Base-by-base conservation (phyloP, 768 basidiomycete genomes). In the Lactarius hengduanensis region DNA sequence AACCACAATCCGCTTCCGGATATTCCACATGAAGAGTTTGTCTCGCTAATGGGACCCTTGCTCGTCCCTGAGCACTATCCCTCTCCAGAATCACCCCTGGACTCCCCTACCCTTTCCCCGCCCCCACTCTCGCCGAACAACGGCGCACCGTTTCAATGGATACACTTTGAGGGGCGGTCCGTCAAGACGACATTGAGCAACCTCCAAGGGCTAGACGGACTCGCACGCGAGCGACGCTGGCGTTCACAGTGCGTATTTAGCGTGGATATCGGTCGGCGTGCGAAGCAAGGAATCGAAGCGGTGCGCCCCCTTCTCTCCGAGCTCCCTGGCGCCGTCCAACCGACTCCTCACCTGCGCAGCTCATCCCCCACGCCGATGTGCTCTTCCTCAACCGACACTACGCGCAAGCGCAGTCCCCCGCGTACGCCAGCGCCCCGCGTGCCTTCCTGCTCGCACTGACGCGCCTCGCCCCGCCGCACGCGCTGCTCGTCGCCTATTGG, bases 1-100 rank as follows among this genome's bases (percentile, higher is more conserved):
- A 92, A 94, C 75, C 91, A 94, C 76, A 94, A 94, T 70, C 91
- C 92, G 2, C 80, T 94, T 9, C 92, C 91, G 0, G 92, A 94
- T 69, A 85, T 93, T 68, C 89, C 90, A 0, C 92, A 94, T 70
- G 92, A 93, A 68, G 92, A 94, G 72, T 93, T 94, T 71, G 86
- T 94, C 47, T 83, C 87, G 3, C 77, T 91, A 56, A 80, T 93
- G 1, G 91, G 91, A 0, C 92, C 92, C n/a, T 74, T 93, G 28
- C 83, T 94, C 26, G 89, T 87, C 0, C 91, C 91, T 11, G 91
- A 92, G 74, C 92, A 92, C 73, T 93, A 88, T 63, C 71, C 76
- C n/a, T 78, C 79, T 67, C 69, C 77, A 55, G 75, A 77, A 57
- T 71, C 75, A 59, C 67, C 68, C 15, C 54, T 69, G 22, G 58